Base-by-base conservation (phyloP, 441 rosid species). In the Jatropha multifida region DNA sequence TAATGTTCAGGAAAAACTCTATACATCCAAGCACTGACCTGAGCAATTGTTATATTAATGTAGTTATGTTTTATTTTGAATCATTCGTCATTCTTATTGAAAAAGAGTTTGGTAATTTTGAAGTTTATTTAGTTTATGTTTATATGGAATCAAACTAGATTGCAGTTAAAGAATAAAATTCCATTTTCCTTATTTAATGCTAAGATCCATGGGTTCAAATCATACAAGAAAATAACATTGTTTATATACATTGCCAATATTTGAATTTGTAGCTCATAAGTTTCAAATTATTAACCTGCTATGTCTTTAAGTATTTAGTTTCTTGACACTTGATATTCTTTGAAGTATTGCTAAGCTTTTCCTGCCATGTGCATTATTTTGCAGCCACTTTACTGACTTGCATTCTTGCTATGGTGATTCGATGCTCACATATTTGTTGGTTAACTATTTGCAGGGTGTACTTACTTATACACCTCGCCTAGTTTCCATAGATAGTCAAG, bases 391-490 rank as follows among this genome's bases (percentile, higher is more conserved):
- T n/a, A 27, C n/a, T 68, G 40, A 67, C 71, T 67, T 23, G 15
- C 38, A 52, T 41, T 8, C 56, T 54, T 8, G n/a, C 37, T 9
- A 37, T 37, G 20, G 58, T 17, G 46, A 60, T 46, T 10, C 38
- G 44, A 18, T 56, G 63, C 32, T 64, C 58, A 49, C 70, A 46
- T 56, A 3, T 1, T 51, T 49, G 72, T 71, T 79, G 14, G 55
- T 61, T 42, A 49, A 75, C 8, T 60, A n/a, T 76, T 37, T 82
- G 74, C 89, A 93, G 97, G 96, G 98, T 5, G 73, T 80, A 63
- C 80, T 75, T 74, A 92, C 92, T 7, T 90, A 93, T 77, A 89
- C 97, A 78, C 99, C 99, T 72, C 98, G 94, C 55, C 76, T 94
- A 0, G 65, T 93, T 70, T 94, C 99, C 6, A 72, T 94, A 38